Percentiles rank a stretch among this genome's conserved stretches.
Conservation (phyloP, 192 early-diverging fungal species). For the Chytriomyces confervae region DNA sequence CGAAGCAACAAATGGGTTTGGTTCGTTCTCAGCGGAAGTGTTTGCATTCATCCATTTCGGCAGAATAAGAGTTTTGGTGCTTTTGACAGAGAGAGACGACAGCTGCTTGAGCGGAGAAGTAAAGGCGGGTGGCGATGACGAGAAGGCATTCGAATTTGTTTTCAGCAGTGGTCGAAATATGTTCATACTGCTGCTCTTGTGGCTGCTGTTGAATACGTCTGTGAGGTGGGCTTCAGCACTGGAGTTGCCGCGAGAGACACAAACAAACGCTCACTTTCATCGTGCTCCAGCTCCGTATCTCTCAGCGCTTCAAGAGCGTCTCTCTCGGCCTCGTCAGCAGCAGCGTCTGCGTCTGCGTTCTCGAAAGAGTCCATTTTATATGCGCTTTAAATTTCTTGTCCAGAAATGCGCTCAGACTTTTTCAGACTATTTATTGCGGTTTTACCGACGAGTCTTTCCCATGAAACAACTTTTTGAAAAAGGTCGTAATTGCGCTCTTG, state of each 20-base stretch:
- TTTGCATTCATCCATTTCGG: constrained; percentile 7
- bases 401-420: no score
- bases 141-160: constrained; percentile 8
- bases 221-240: not conserved
- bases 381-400: no score
- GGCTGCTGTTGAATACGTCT: constrained; percentile 11
- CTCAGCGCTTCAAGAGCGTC: constrained; percentile 30
- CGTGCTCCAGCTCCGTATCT: constrained; percentile 16
- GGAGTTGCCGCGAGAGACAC: not conserved
- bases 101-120: constrained; percentile 33
- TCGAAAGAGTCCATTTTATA: not conserved
- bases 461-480: constrained; percentile 24
- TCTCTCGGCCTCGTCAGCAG: constrained; percentile 13
- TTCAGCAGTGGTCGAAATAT: not conserved
- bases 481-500: not conserved
- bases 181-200: not conserved
- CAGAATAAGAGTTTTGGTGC: not conserved
- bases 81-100: constrained; percentile 22
- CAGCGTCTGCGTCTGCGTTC: constrained; percentile 4
- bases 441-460: not conserved
- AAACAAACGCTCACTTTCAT: not conserved
- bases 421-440: not conserved
- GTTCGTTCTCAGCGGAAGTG: not conserved
- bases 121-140: constrained; percentile 43
- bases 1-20: not conserved